Evolutionary conservation across 1,284 basidiomycete species (phyloP).

Genomic region (Uromyces viciae-fabae): DNA sequence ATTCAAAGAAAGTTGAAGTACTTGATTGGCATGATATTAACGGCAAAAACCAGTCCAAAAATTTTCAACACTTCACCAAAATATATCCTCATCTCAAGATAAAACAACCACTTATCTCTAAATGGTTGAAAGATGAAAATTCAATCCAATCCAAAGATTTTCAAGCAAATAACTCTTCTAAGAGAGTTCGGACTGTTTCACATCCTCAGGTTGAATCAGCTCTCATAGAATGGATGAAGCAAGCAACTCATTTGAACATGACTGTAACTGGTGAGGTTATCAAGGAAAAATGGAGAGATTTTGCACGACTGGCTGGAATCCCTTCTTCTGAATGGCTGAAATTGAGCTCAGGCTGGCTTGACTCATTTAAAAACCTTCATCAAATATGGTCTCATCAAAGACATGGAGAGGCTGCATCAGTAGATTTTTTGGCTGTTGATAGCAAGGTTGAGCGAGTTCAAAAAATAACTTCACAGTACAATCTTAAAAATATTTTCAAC

Average conservation of each 20-base stretch:
- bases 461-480: neutral
- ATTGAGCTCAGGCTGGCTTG: neutral
- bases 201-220: neutral
- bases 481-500: neutral
- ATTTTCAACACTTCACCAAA: neutral
- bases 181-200: neutral
- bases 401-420: neutral
- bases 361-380: neutral
- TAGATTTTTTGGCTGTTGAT: neutral
- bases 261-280: neutral
- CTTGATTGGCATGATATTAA: conserved; percentile 24
- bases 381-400: neutral
- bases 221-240: neutral
- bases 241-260: neutral
- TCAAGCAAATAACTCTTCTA: neutral
- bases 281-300: conserved; percentile 14
- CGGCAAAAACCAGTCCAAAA: conserved; percentile 22
- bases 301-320: neutral
- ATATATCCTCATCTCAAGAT: neutral
- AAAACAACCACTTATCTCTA: conserved; percentile 23
- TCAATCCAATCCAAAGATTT: neutral
- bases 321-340: neutral
- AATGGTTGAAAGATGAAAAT: conserved; percentile 14
- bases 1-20: neutral
- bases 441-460: neutral